Conservation (phyloP, 345 rosid species). For the Euphorbia tirucalli region DNA sequence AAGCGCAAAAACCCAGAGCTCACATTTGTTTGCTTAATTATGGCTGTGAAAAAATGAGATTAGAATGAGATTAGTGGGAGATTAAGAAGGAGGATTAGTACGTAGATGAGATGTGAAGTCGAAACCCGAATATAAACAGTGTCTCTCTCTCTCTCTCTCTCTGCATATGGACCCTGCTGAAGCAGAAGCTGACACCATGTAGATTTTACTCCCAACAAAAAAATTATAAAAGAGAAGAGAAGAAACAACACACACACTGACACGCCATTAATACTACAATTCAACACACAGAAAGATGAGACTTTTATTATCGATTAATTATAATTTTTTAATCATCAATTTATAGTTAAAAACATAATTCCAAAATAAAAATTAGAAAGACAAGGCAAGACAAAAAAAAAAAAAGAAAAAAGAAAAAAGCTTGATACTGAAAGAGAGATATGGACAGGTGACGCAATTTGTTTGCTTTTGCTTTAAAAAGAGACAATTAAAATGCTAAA, state of each 20-base stretch:
- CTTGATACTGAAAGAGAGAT: slow-evolving; percentile 23
- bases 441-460: neutral
- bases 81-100: neutral
- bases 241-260: neutral
- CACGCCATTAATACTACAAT: too few species aligned
- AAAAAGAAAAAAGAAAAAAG: slow-evolving; percentile 21
- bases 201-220: slow-evolving; percentile 35
- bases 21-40: slow-evolving; percentile 6
- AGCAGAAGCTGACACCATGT: slow-evolving; percentile 48
- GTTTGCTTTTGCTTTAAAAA: too few species aligned
- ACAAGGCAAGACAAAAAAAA: neutral
- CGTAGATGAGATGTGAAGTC: too few species aligned
- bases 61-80: neutral
- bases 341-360: too few species aligned
- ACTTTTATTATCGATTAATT: too few species aligned
- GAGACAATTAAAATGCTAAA: too few species aligned
- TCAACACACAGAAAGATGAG: too few species aligned
- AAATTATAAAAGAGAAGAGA: slow-evolving; percentile 20
- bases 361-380: neutral
- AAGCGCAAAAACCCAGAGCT: too few species aligned
- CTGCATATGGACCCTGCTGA: neutral
- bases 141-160: neutral
- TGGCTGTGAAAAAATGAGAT: neutral
- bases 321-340: too few species aligned
- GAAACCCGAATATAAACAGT: too few species aligned